Conservation (phyloP, 306 rosid genomes). For the Carpinus fangiana region DNA sequence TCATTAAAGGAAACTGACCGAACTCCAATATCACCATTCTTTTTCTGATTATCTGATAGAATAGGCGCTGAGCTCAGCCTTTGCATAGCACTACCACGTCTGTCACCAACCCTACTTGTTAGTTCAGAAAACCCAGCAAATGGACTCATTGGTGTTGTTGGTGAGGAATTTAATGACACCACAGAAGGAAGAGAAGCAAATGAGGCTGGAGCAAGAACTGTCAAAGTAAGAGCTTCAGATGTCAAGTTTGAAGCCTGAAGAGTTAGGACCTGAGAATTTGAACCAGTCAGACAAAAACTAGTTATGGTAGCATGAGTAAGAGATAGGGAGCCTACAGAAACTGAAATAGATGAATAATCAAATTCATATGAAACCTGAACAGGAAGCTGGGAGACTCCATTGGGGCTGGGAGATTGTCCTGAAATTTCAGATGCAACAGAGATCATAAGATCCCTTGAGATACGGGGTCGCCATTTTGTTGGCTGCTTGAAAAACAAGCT, state of each 20-base stretch:
- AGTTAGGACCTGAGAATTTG: slow-evolving; percentile 77
- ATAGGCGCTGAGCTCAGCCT: slow-evolving; percentile 48
- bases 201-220: slow-evolving; percentile 90
- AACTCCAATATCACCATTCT: slow-evolving; percentile 30
- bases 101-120: slow-evolving; percentile 52
- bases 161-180: slow-evolving; percentile 68
- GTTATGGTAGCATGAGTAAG: slow-evolving; percentile 8
- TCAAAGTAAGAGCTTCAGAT: slow-evolving; percentile 80
- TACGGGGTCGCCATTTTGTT: slow-evolving; percentile 78
- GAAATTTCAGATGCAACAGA: slow-evolving; percentile 74
- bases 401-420: slow-evolving; percentile 45
- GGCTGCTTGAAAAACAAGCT: slow-evolving; percentile 85
- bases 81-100: slow-evolving; percentile 34
- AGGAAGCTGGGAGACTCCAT: slow-evolving; percentile 63
- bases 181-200: slow-evolving; percentile 64
- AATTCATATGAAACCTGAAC: slow-evolving; percentile 59
- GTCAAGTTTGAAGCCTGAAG: slow-evolving; percentile 97
- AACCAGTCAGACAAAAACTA: slow-evolving; percentile 31
- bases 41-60: slow-evolving; percentile 46
- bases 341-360: slow-evolving; percentile 4
- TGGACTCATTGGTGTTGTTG: slow-evolving; percentile 71
- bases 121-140: slow-evolving; percentile 58
- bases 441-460: slow-evolving; percentile 81
- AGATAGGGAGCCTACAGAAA: neutral
- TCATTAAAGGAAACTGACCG: slow-evolving; percentile 46